Evolutionary conservation across 1,284 basidiomycete species (phyloP), one percentile per base, ranked within the genome.

Genomic region (Puccinia sorghi): DNA sequence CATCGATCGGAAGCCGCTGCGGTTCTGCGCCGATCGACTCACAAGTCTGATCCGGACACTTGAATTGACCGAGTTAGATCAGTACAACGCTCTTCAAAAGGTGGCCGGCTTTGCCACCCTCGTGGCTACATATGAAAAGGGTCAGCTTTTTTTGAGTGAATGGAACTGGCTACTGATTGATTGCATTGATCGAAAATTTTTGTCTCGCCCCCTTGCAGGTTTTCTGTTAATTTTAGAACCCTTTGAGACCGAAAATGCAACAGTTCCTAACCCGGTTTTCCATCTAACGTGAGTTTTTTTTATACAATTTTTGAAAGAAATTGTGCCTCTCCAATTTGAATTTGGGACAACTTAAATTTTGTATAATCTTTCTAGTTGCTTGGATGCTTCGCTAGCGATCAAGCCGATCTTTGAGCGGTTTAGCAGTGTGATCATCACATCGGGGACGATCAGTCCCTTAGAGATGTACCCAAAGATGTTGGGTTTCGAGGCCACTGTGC

Each of bases 391-490:
- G 0, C 89, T 99, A 39, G 97, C 97, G 12, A 99, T 99, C 83
- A 93, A 94, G 81, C 97, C 97, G 0, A 93, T 99, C 32, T 98
- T 99, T 84, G 97, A 99, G 84, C 91, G 95, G 61, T 99, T 99
- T 85, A 95, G 93, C 84, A 95, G 92, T 81, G 97, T 99, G 61
- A 94, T 99, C 82, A 99, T 99, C 85, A 99, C 97, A 0, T 97
- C 94, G 15, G 97, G 97, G 82, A 99, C 97, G 43, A 95, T 99
- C 82, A 97, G 94, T 8, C 97, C 97, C 6, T 86, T 99, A 78
- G 97, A 99, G 86, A 99, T 99, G 97, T 97, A 99, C 85, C 97
- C 97, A 27, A 99, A 99, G 86, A 99, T 99, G 92, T 88, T 99
- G 59, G 93, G 96, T 82, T 99, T 99, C 84, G 94, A 94, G 43